Conservation (phyloP, 73 alveolate species). For the Symbiodinium pilosum region DNA sequence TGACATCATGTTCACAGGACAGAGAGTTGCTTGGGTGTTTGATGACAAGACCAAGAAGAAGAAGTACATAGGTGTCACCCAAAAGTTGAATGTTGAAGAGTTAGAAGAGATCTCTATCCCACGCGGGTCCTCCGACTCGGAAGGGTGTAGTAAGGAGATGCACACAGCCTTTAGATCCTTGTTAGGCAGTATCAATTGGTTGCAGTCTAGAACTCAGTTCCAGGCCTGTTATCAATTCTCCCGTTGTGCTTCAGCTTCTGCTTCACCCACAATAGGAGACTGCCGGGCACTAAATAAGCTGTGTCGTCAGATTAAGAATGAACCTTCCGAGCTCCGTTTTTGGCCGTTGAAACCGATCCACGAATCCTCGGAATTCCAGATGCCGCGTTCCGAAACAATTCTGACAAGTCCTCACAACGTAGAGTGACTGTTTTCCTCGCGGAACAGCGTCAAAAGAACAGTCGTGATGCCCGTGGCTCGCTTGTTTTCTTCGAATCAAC, state of each 20-base stretch:
- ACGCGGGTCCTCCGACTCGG: no score
- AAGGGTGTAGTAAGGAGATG: no score
- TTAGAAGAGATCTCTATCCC: no score
- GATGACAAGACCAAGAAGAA: background rate
- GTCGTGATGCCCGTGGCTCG: background rate
- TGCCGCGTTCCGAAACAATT: background rate
- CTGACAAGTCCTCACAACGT: background rate
- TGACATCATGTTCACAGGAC: background rate
- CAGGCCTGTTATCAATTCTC: background rate
- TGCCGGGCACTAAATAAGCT: background rate
- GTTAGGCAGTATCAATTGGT: constrained; percentile 33
- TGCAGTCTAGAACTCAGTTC: background rate
- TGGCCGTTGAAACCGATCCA: background rate
- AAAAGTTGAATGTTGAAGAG: no score
- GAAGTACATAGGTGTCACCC: no score
- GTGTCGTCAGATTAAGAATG: background rate
- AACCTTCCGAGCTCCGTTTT: background rate
- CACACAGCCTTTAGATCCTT: background rate
- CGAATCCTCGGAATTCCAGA: background rate
- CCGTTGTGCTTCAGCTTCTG: background rate
- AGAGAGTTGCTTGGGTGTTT: background rate
- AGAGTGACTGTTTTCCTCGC: background rate
- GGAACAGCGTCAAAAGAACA: background rate
- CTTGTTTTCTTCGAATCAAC: background rate
- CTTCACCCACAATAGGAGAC: background rate